phyloP scores from a whole-genome alignment of 2,329 filamentous ascomycete genomes.

The Trichoderma guizhouense region DNA sequence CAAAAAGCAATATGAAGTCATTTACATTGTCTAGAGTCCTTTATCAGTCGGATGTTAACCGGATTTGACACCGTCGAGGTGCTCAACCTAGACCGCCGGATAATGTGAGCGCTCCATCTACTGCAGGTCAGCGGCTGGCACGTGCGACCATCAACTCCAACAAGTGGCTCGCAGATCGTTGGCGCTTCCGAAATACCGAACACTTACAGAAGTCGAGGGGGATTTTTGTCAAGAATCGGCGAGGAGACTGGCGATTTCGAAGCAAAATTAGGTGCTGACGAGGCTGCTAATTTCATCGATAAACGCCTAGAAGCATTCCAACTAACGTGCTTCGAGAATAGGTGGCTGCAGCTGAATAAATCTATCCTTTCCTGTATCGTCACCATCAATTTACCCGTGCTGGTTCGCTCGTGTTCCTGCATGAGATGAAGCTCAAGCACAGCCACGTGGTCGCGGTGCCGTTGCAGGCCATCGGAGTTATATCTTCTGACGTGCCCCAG shows the following conservation, averaged over 20 bases:
- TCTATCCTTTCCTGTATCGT: background rate
- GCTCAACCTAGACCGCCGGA: background rate
- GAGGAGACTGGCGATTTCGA: background rate
- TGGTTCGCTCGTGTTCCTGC: background rate
- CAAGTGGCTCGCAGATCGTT: background rate
- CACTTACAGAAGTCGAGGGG: background rate
- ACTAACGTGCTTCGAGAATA: background rate
- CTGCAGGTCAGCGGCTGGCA: background rate
- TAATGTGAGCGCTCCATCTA: background rate
- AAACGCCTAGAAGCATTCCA: background rate
- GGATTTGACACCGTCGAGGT: background rate
- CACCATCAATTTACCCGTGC: background rate
- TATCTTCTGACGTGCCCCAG: background rate
- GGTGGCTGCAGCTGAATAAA: background rate
- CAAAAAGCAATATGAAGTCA: background rate
- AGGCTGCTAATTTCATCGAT: background rate
- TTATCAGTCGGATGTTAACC: background rate
- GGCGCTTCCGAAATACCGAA: background rate
- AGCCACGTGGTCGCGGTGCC: constrained; percentile 4
- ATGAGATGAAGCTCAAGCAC: constrained; percentile 1
- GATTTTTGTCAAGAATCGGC: background rate
- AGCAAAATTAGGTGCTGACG: background rate
- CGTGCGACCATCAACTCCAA: background rate
- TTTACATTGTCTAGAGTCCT: background rate
- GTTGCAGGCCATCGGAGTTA: background rate